phyloP scores from a whole-genome alignment of 768 basidiomycete genomes.

The Phylloporus arenicola region DNA sequence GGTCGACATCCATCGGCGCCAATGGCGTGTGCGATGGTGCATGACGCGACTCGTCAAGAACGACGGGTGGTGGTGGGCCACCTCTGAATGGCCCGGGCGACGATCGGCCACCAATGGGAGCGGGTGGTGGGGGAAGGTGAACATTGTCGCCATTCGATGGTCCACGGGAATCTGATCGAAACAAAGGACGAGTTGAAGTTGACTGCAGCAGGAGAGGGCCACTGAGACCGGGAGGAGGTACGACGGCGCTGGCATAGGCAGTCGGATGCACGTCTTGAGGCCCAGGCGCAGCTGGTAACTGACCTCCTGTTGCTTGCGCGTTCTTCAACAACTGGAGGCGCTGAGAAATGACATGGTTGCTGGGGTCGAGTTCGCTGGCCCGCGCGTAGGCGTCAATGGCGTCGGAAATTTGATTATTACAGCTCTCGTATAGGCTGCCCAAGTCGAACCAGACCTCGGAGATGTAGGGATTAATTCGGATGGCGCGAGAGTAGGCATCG shows the following conservation, averaged over 20 bases:
- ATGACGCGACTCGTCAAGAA: conserved; percentile 72
- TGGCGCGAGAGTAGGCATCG: conserved; percentile 97
- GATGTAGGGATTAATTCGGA: conserved; percentile 98
- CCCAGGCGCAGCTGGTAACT: conserved; percentile 81
- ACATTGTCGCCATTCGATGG: conserved; percentile 35
- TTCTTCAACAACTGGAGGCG: conserved; percentile 73
- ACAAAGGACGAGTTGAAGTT: conserved; percentile 39
- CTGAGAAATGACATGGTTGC: conserved; percentile 75
- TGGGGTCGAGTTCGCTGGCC: conserved; percentile 89
- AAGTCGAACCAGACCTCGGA: conserved; percentile 81
- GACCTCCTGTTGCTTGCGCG: conserved; percentile 68
- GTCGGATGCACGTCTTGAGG: conserved; percentile 97
- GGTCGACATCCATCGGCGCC: conserved; percentile 73
- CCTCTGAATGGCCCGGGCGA: conserved; percentile 77
- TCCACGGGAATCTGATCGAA: conserved; percentile 65
- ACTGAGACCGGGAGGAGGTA: conserved; percentile 61
- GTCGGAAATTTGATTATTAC: conserved; percentile 98
- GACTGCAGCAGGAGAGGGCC: conserved; percentile 63
- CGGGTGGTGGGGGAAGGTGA: conserved; percentile 57
- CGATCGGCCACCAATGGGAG: conserved; percentile 40
- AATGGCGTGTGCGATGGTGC: conserved; percentile 61
- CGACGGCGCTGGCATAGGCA: conserved; percentile 77
- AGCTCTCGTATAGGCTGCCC: conserved; percentile 93
- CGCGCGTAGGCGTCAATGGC: conserved; percentile 98
- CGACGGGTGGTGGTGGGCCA: conserved; percentile 76